These are phyloP conservation scores for Craspedostauros australis DNA, from an alignment of 108 stramenopile genomes.

Conservation along the genomic window DNA sequence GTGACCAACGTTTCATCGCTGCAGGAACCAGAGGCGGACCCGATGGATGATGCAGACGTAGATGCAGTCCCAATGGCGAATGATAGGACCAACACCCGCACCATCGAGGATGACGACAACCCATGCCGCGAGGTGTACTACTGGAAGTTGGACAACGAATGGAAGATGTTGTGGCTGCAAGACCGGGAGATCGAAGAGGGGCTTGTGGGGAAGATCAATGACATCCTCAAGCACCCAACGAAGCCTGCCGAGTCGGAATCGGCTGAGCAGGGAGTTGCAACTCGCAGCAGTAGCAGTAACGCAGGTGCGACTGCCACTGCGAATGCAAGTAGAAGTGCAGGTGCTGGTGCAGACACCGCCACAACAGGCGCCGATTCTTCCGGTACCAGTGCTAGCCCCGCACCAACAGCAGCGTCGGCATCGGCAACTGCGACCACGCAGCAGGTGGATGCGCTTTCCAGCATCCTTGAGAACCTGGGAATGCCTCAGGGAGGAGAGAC, in stretches of 20 bases:
- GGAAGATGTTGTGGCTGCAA: conserved; percentile 78
- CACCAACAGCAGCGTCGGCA: too few species aligned
- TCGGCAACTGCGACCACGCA: conserved; percentile 30
- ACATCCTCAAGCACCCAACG: conserved; percentile 36
- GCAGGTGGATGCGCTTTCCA: conserved; percentile 77
- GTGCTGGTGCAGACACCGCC: conserved; percentile 11
- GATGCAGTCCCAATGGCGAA: conserved; percentile 23
- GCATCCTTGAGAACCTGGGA: conserved; percentile 79
- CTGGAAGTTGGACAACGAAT: conserved; percentile 34
- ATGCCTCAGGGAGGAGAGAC: conserved; percentile 54
- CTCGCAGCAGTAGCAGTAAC: too few species aligned
- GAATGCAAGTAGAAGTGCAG: too few species aligned
- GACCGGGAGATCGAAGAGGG: conserved; percentile 51
- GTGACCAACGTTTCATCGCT: too few species aligned
- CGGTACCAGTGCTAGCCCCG: too few species aligned
- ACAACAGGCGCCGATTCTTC: too few species aligned
- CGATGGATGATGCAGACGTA: too few species aligned
- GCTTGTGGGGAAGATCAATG: conserved; percentile 53
- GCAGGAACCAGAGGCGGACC: too few species aligned
- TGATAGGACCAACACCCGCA: conserved; percentile 20
- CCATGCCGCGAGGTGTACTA: too few species aligned
- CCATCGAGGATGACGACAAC: too few species aligned
- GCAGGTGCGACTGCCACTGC: too few species aligned
- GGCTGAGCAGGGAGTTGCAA: too few species aligned
- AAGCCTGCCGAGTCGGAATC: conserved; percentile 22